Evolutionary conservation across 2,329 filamentous ascomycete species (phyloP), one percentile per base, ranked within the genome.

Genomic region (Aspergillaceae sp.): DNA sequence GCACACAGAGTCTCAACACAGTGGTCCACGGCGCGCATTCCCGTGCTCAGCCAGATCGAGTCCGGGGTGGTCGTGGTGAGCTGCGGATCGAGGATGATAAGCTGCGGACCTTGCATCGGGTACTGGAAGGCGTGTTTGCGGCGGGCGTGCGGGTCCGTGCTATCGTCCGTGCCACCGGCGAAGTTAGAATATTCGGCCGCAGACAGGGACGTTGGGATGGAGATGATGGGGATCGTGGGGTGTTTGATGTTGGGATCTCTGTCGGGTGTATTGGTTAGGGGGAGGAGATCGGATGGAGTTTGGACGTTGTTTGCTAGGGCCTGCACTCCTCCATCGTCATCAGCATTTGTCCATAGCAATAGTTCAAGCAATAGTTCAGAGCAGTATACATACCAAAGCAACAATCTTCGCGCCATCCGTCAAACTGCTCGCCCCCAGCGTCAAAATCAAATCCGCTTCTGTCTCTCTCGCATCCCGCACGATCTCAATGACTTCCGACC

Each of bases 1-100:
- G 72, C 73, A 50, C 74, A 78, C 4, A 77, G 57, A 1, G 73
- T 74, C 59, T 81, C 78, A 3, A 81, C 71, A 46, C 76, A 80
- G 54, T 80, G 77, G 52, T 81, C 78, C 0, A 81, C 69, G 0
- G 74, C 71, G 6, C 78, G 67, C 5, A 82, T 67, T 0, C 80
- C 79, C 0, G 77, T 79, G 38, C 73, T 75, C 1, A 82, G 63
- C 79, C 78, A 83, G 19, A 79, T 66, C 19, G 64, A 63, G 1
- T 66, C 62, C 0, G 78, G 79, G 0, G 78, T 81, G 0, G 73
- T 74, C 2, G 65, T 58, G 10, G 68, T 70, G 0, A 82, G 63
- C 9, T 68, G 63, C 2, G 79, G 75, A 47, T 82, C 78, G 2
- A 80, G 71, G 34, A 83, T 75, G 4, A 82, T 67, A 3, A 83